These are phyloP conservation scores for Ilex aquifolium DNA, from an alignment of 257 asterid genomes.

Conservation along the genomic window DNA sequence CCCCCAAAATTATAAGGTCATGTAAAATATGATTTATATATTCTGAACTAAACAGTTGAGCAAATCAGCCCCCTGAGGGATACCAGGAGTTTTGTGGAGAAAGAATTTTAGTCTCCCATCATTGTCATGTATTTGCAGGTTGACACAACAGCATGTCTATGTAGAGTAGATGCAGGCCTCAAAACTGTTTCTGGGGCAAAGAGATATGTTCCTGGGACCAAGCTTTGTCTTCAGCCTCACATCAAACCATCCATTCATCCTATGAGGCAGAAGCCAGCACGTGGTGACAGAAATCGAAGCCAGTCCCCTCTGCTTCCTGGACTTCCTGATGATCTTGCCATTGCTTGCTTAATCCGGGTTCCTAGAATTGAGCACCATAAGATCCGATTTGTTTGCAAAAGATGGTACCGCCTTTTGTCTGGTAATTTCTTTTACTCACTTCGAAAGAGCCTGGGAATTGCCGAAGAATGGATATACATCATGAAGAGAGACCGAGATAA, in stretches of 20 bases:
- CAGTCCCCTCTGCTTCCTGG: constrained; percentile 36
- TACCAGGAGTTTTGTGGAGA: background rate
- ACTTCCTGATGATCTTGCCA: constrained; percentile 42
- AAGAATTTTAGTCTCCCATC: background rate
- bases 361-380: constrained; percentile 31
- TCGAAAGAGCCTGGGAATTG: constrained; percentile 27
- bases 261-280: constrained; percentile 27
- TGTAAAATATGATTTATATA: too few species aligned
- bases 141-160: constrained; percentile 36
- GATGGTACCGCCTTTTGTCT: constrained; percentile 38
- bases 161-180: constrained; percentile 42
- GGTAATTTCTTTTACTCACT: constrained; percentile 38
- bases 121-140: constrained; percentile 19
- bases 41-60: too few species aligned
- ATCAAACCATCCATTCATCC: constrained; percentile 42
- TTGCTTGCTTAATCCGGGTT: constrained; percentile 39
- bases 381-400: constrained; percentile 36
- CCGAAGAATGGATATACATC: constrained; percentile 38
- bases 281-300: constrained; percentile 29
- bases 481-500: constrained; percentile 39
- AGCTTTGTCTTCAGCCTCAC: constrained; percentile 36
- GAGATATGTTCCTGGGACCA: constrained; percentile 35
- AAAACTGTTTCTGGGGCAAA: constrained; percentile 41
- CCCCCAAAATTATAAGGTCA: too few species aligned
- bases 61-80: too few species aligned